Conservation (phyloP, 106 monocot species). For the Acanthochlamys bracteata region DNA sequence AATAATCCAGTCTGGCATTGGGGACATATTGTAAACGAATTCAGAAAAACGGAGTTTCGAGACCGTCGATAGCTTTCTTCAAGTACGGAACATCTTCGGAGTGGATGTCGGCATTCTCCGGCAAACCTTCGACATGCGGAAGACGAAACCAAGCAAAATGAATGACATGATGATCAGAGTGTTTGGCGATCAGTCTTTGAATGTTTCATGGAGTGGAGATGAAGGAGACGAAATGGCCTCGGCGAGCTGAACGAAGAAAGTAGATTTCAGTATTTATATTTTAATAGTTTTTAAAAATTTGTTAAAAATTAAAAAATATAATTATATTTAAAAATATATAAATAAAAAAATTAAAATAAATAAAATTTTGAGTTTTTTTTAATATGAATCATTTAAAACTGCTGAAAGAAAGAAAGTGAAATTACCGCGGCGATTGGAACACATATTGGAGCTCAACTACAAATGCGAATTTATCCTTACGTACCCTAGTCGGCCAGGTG, state of each 20-base stretch:
- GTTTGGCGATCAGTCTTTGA: background rate
- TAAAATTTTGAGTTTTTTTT: too few relatives aligned
- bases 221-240: slow-evolving; percentile 25
- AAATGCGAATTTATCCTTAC: slow-evolving; percentile 26
- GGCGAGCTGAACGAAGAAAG: too few relatives aligned
- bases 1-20: slow-evolving; percentile 37
- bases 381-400: too few relatives aligned
- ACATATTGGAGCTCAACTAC: too few relatives aligned
- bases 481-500: slow-evolving; percentile 94
- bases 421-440: too few relatives aligned
- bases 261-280: too few relatives aligned
- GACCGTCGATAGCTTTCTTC: slow-evolving; percentile 37
- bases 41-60: slow-evolving; percentile 3
- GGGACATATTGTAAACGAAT: slow-evolving; percentile 6
- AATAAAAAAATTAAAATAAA: too few relatives aligned
- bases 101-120: slow-evolving; percentile 36
- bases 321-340: too few relatives aligned
- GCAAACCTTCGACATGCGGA: slow-evolving; percentile 10
- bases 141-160: background rate
- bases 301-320: too few relatives aligned
- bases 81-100: slow-evolving; percentile 39
- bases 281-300: too few relatives aligned
- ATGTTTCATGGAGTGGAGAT: slow-evolving; percentile 12
- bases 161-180: background rate
- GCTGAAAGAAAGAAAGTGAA: too few relatives aligned